phyloP scores from a whole-genome alignment of 192 early-diverging fungal genomes.

The Gigaspora rosea region DNA sequence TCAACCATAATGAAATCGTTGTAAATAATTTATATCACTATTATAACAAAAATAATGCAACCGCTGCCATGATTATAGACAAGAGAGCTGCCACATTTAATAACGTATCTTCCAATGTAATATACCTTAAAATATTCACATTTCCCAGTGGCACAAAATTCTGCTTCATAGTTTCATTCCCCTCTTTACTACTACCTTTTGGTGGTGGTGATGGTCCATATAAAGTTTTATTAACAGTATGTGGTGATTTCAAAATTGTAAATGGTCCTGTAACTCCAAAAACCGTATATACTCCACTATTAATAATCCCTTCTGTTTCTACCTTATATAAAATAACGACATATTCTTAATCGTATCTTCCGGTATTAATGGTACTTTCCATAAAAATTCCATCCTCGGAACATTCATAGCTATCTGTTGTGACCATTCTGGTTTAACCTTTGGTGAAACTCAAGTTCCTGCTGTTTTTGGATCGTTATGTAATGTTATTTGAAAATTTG shows the following conservation, averaged over 20 bases:
- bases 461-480: not conserved
- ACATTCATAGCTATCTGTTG: not conserved
- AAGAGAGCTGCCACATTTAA: too few species aligned
- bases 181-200: too few species aligned
- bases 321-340: not conserved
- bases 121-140: too few species aligned
- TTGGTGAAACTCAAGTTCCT: not conserved
- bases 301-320: not conserved
- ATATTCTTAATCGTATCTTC: slow-evolving; percentile 2
- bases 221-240: too few species aligned
- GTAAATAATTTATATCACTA: too few species aligned
- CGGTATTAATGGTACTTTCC: slow-evolving; percentile 10
- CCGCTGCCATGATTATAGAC: too few species aligned
- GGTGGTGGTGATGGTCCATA: too few species aligned
- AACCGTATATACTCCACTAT: slow-evolving; percentile 19
- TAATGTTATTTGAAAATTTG: not conserved
- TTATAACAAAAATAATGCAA: too few species aligned
- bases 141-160: too few species aligned
- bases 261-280: not conserved
- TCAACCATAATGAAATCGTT: too few species aligned
- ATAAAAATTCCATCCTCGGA: not conserved
- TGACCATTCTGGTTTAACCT: not conserved
- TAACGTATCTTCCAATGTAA: too few species aligned
- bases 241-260: not conserved
- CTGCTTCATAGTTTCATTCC: too few species aligned